Conservation (phyloP, 805 yeast species). For the Nakazawaea sp. region DNA sequence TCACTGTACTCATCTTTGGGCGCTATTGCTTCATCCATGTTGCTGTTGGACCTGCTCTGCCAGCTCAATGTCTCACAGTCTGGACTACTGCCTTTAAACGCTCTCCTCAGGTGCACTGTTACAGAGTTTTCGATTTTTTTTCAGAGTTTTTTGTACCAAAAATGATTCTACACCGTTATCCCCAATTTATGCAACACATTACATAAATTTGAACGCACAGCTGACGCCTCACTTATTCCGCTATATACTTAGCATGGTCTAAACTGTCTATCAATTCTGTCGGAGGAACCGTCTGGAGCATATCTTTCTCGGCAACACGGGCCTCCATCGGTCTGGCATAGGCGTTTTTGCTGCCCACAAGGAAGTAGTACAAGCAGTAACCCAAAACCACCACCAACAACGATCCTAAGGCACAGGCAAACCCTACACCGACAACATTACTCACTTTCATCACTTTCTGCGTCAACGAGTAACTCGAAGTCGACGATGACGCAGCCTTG, state of each 20-base stretch:
- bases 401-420: slow-evolving; percentile 59
- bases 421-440: slow-evolving; percentile 59
- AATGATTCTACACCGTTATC: too few relatives aligned
- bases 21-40: too few relatives aligned
- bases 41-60: too few relatives aligned
- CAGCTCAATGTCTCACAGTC: too few relatives aligned
- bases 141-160: too few relatives aligned
- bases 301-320: slow-evolving; percentile 54
- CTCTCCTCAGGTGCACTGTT: too few relatives aligned
- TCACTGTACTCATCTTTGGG: too few relatives aligned
- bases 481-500: slow-evolving; percentile 14
- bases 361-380: slow-evolving; percentile 32
- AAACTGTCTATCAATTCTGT: slow-evolving; percentile 30
- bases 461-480: slow-evolving; percentile 5
- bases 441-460: slow-evolving; percentile 38
- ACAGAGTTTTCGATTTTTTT: too few relatives aligned
- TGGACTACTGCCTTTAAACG: too few relatives aligned
- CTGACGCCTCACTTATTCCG: slow-evolving; percentile 2
- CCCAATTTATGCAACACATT: too few relatives aligned
- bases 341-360: slow-evolving; percentile 27
- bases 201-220: too few relatives aligned
- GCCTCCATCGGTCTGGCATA: slow-evolving; percentile 39
- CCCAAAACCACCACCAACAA: slow-evolving; percentile 29
- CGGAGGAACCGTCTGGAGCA: slow-evolving; percentile 60
- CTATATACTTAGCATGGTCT: slow-evolving; percentile 11